A percentile compares a stretch with the other conserved stretches of the same genome.
Conservation (phyloP, 78 protist species). For the Neovahlkampfia damariscottae region DNA sequence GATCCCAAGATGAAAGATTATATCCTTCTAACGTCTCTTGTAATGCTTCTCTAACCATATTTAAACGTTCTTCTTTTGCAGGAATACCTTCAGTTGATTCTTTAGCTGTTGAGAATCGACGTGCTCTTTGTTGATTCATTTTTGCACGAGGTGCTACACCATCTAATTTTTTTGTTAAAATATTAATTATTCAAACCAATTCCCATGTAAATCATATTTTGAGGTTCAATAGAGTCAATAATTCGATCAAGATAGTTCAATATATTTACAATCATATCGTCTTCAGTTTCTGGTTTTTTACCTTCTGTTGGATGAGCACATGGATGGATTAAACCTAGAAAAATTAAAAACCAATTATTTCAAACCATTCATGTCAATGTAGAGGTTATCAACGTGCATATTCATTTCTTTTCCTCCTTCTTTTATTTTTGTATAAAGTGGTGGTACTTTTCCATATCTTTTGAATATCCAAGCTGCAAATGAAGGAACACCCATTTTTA, state of each 20-base stretch:
- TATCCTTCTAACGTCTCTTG: not conserved
- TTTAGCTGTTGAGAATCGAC: not conserved
- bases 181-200: slow-evolving; percentile 2
- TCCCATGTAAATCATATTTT: not conserved
- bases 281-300: not conserved
- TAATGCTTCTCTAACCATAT: not conserved
- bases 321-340: slow-evolving; percentile 94
- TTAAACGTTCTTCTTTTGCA: not conserved
- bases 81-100: not conserved
- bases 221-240: not conserved
- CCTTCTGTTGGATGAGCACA: slow-evolving; percentile 36
- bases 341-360: too few species aligned
- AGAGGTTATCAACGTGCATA: slow-evolving; percentile 74
- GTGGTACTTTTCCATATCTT: slow-evolving; percentile 59
- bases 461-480: slow-evolving; percentile 77
- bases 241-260: not conserved
- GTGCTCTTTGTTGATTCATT: slow-evolving; percentile 2
- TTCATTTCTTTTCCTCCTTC: not conserved
- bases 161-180: not conserved
- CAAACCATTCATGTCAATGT: slow-evolving; percentile 98
- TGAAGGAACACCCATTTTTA: slow-evolving; percentile 59
- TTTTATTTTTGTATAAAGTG: too few species aligned
- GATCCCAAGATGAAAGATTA: slow-evolving; percentile 28
- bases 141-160: not conserved
- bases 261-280: not conserved